Conservation (phyloP, 192 early-diverging fungal species). For the Geranomyces variabilis region DNA sequence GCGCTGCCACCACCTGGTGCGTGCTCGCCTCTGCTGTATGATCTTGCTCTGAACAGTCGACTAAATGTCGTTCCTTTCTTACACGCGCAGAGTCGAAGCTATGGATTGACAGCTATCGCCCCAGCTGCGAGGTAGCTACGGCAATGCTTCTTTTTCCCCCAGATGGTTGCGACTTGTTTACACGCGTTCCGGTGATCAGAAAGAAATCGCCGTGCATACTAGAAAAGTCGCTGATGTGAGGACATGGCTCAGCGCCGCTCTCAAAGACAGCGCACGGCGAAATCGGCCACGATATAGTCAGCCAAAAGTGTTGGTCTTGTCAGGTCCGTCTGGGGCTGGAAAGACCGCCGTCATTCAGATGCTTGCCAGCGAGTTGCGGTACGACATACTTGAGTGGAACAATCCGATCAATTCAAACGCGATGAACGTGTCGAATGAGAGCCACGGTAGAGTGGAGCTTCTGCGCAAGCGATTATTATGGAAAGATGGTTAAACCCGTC, state of each 20-base stretch:
- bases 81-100: conserved; percentile 14
- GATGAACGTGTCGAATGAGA: background rate
- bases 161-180: background rate
- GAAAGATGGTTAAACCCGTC: background rate
- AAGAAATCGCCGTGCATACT: conserved; percentile 46
- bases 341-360: conserved; percentile 47
- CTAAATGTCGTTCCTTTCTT: too few species aligned
- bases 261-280: background rate
- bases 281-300: background rate
- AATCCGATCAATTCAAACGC: conserved; percentile 42
- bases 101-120: conserved; percentile 36
- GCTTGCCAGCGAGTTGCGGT: conserved; percentile 42
- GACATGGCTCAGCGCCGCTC: conserved; percentile 33
- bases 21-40: too few species aligned
- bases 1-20: too few species aligned
- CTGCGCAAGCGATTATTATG: too few species aligned
- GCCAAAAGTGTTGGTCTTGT: conserved; percentile 37
- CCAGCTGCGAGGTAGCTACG: conserved; percentile 15
- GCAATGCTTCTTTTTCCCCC: background rate
- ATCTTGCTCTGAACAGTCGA: too few species aligned
- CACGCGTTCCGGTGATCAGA: conserved; percentile 2
- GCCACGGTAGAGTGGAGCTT: background rate
- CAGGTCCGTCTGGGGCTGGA: conserved; percentile 50
- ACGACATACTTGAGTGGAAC: conserved; percentile 49
- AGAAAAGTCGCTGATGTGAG: conserved; percentile 40